Conservation (phyloP, 1,284 basidiomycete genomes). For the Apiotrichum veenhuisii region DNA sequence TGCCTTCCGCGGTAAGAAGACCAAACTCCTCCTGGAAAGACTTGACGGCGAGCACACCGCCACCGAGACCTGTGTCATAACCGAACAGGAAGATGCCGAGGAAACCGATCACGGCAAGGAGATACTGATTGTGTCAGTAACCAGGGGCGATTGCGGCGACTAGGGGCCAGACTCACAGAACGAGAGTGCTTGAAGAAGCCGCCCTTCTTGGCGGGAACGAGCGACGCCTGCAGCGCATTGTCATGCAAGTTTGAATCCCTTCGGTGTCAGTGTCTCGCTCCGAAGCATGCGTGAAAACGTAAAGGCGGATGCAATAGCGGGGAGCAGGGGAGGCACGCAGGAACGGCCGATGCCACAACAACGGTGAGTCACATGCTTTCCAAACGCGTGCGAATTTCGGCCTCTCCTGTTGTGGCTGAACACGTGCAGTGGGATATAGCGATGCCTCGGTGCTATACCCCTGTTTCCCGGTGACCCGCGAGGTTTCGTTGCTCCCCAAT, state of each 20-base stretch:
- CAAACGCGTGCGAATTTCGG: neutral
- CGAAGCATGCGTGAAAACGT: no score
- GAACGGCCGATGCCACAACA: no score
- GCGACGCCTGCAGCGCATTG: neutral
- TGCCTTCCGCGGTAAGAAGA: slow-evolving; percentile 51
- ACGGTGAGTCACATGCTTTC: no score
- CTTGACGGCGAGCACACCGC: slow-evolving; percentile 49
- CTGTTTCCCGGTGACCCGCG: no score
- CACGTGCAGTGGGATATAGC: no score
- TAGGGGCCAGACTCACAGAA: neutral
- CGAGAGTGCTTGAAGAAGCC: slow-evolving; percentile 5
- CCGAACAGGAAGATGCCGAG: slow-evolving; percentile 76
- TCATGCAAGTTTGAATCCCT: slow-evolving; percentile 1
- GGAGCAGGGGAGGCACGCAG: no score
- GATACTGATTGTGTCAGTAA: slow-evolving; percentile 16
- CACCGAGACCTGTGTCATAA: slow-evolving; percentile 28
- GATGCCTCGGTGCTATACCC: no score
- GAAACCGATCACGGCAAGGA: slow-evolving; percentile 67
- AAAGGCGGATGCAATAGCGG: no score
- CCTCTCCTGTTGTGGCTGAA: neutral
- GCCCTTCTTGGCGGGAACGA: slow-evolving; percentile 2
- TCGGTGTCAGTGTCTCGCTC: neutral
- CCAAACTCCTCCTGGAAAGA: slow-evolving; percentile 65
- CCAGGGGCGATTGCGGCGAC: neutral
- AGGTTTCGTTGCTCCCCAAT: no score